phyloP scores from a whole-genome alignment of 441 rosid genomes.

The Macaranga tanarius region DNA sequence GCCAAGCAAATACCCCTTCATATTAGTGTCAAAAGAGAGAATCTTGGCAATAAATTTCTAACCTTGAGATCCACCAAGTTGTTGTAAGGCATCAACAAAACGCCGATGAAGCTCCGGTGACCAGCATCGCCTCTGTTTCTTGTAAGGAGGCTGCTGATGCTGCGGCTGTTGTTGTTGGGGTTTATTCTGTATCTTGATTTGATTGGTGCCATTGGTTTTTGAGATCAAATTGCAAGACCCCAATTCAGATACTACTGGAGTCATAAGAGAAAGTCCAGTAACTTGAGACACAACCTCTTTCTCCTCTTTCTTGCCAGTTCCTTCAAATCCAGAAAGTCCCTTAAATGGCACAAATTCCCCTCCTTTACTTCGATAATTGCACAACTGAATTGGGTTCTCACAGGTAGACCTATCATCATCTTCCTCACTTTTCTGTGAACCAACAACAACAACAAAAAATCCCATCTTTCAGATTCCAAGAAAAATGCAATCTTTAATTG shows the following conservation, averaged over 20 bases:
- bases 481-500: background rate
- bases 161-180: constrained; percentile 34
- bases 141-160: constrained; percentile 45
- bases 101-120: constrained; percentile 84
- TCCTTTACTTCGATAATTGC: constrained; percentile 34
- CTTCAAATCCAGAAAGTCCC: constrained; percentile 25
- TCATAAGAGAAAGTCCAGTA: constrained; percentile 48
- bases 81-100: constrained; percentile 75
- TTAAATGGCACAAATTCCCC: constrained; percentile 51
- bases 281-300: constrained; percentile 50
- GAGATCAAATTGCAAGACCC: constrained; percentile 23
- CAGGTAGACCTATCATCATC: constrained; percentile 45
- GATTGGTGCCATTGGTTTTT: constrained; percentile 22
- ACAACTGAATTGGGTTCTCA: constrained; percentile 43
- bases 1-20: background rate
- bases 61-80: constrained; percentile 92
- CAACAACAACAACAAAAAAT: constrained; percentile 1
- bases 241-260: constrained; percentile 41
- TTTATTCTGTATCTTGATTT: constrained; percentile 34
- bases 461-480: constrained; percentile 3
- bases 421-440: constrained; percentile 37
- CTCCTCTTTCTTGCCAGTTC: constrained; percentile 34
- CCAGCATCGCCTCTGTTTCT: constrained; percentile 97
- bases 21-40: background rate
- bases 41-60: constrained; percentile 2